These are phyloP conservation scores for Massarina eburnea DNA, from an alignment of 2,329 filamentous ascomycete species.

Conservation along the genomic window DNA sequence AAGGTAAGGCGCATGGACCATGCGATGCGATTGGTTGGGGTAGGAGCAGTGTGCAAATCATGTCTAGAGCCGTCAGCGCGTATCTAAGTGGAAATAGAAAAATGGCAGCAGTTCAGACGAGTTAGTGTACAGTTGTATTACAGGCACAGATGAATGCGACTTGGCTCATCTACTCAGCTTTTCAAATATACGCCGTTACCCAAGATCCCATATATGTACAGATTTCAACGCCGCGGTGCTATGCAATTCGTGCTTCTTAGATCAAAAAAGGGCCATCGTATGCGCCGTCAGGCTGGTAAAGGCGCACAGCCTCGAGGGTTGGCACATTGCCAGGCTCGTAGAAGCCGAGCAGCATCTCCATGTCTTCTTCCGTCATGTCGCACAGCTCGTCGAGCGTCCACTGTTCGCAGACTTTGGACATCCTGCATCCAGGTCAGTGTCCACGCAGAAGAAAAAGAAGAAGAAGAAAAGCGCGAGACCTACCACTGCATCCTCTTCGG, in stretches of 20 bases:
- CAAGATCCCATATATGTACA: background rate
- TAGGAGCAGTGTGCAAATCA: too few relatives aligned
- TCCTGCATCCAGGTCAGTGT: constrained; percentile 59
- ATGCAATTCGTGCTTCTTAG: constrained; percentile 10
- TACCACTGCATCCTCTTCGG: constrained; percentile 90
- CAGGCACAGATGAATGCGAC: background rate
- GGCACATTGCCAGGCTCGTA: constrained; percentile 58
- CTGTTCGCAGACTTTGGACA: constrained; percentile 85
- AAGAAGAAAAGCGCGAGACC: background rate
- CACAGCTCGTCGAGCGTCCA: constrained; percentile 86
- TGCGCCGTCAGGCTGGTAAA: constrained; percentile 42
- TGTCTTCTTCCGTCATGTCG: constrained; percentile 75
- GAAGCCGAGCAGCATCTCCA: constrained; percentile 78
- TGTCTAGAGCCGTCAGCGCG: too few relatives aligned
- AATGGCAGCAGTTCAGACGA: background rate
- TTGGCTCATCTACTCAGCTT: constrained; percentile 3
- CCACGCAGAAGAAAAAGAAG: background rate
- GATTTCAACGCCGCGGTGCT: constrained; percentile 4
- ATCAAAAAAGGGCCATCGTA: constrained; percentile 53
- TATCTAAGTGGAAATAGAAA: too few relatives aligned
- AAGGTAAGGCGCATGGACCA: too few relatives aligned
- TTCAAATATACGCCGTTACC: constrained; percentile 2
- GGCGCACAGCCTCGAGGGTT: constrained; percentile 45
- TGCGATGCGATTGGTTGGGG: too few relatives aligned
- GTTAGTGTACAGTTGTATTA: background rate